phyloP scores from a whole-genome alignment of 768 basidiomycete genomes.

The Lentinula sp. region DNA sequence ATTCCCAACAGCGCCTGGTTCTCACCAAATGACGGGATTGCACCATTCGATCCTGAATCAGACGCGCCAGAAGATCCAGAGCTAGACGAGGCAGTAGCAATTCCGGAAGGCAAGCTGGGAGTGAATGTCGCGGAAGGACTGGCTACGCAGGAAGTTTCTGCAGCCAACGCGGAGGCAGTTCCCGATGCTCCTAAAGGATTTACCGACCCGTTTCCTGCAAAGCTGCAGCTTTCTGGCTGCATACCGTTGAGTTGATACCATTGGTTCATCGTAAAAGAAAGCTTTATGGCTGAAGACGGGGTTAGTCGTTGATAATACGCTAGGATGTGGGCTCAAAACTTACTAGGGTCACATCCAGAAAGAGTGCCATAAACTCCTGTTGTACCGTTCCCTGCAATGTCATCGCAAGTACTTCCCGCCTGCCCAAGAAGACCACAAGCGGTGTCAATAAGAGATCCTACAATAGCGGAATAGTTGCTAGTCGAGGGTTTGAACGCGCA shows the following conservation, averaged over 20 bases:
- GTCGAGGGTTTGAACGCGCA: slow-evolving; percentile 70
- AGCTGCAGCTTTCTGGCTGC: slow-evolving; percentile 62
- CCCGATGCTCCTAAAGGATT: slow-evolving; percentile 48
- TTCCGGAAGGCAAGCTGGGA: slow-evolving; percentile 36
- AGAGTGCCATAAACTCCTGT: slow-evolving; percentile 73
- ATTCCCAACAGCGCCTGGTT: slow-evolving; percentile 22
- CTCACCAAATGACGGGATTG: slow-evolving; percentile 14
- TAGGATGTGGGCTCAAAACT: slow-evolving; percentile 29
- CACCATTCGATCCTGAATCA: slow-evolving; percentile 12
- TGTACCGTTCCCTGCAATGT: slow-evolving; percentile 68
- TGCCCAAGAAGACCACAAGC: slow-evolving; percentile 74
- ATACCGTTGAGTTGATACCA: slow-evolving; percentile 64
- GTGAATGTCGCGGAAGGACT: slow-evolving; percentile 58
- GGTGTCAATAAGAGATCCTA: slow-evolving; percentile 57
- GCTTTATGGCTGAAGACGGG: slow-evolving; percentile 55
- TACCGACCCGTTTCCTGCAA: slow-evolving; percentile 79
- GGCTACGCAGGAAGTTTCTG: slow-evolving; percentile 61
- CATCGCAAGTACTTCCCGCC: slow-evolving; percentile 52
- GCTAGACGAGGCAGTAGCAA: slow-evolving; percentile 13
- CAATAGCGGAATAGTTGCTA: slow-evolving; percentile 49
- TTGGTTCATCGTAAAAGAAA: slow-evolving; percentile 78
- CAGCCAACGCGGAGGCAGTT: slow-evolving; percentile 43
- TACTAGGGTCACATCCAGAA: slow-evolving; percentile 66
- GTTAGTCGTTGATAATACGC: slow-evolving; percentile 4
- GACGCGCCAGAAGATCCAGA: slow-evolving; percentile 17